Evolutionary conservation across 331 rosid species (phyloP).

Genomic region (Acacia pycnantha): DNA sequence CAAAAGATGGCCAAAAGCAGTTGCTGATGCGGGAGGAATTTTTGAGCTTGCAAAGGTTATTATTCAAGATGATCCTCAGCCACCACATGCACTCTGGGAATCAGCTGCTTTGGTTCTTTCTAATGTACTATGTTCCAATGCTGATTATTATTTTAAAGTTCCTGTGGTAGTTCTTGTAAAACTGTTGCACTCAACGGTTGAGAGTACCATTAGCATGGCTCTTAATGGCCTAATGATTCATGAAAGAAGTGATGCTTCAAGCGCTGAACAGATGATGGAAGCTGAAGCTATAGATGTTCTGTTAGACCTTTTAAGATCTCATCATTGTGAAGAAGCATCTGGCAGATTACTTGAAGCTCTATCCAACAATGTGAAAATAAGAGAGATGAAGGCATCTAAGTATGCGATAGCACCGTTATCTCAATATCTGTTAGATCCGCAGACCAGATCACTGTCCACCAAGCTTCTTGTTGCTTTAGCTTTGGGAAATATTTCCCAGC

Average conservation of each 20-base stretch:
- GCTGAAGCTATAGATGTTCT: conserved; percentile 84
- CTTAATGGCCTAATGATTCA: conserved; percentile 79
- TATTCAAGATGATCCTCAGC: conserved; percentile 96
- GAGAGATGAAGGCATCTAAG: conserved; percentile 89
- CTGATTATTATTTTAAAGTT: conserved; percentile 84
- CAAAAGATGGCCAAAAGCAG: conserved; percentile 91
- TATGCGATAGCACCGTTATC: conserved; percentile 93
- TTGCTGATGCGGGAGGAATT: conserved; percentile 96
- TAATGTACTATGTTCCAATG: conserved; percentile 67
- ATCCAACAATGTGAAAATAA: conserved; percentile 83
- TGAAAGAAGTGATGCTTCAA: conserved; percentile 70
- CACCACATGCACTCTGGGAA: conserved; percentile 91
- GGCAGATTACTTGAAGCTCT: conserved; percentile 89
- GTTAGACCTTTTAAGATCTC: conserved; percentile 87
- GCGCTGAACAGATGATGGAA: conserved; percentile 92
- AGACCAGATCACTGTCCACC: conserved; percentile 78
- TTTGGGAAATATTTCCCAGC: conserved; percentile 92
- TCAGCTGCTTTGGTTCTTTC: conserved; percentile 95
- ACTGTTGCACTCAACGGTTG: conserved; percentile 78
- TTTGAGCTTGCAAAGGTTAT: conserved; percentile 93
- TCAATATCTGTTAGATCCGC: conserved; percentile 90
- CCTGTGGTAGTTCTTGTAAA: conserved; percentile 95
- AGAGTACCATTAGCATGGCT: conserved; percentile 73
- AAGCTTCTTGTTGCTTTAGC: conserved; percentile 95
- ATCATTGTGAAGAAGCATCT: conserved; percentile 90